phyloP scores from a whole-genome alignment of 352 stramenopile species.

The Phytophthora citricola region DNA sequence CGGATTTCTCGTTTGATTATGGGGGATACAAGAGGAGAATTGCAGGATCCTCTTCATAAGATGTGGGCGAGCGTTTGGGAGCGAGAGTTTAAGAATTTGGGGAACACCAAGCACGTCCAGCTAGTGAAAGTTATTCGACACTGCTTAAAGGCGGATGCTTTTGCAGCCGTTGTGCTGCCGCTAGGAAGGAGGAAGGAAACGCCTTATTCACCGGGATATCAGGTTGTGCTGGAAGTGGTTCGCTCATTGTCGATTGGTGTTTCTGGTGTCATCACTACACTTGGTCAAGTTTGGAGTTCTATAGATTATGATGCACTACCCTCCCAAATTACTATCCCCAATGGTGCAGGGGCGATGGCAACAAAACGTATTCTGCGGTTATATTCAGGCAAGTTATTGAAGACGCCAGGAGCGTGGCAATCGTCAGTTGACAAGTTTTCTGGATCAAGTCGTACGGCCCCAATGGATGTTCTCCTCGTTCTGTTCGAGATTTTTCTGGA shows the following conservation, averaged over 20 bases:
- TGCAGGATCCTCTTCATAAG: neutral
- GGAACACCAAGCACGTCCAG: slow-evolving; percentile 10
- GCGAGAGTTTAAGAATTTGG: slow-evolving; percentile 32
- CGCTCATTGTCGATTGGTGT: slow-evolving; percentile 16
- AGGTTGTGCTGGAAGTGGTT: slow-evolving; percentile 30
- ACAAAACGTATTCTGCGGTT: slow-evolving; percentile 28
- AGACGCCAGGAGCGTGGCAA: neutral
- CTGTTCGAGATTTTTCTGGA: slow-evolving; percentile 34
- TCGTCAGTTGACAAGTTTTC: neutral
- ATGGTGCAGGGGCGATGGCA: neutral
- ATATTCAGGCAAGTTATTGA: slow-evolving; percentile 39
- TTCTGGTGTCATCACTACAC: slow-evolving; percentile 21
- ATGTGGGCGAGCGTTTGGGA: slow-evolving; percentile 49
- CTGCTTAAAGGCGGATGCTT: slow-evolving; percentile 46
- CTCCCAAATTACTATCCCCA: neutral
- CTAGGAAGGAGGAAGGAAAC: neutral
- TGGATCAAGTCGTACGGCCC: neutral
- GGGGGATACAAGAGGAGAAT: neutral
- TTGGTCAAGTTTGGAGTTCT: slow-evolving; percentile 29
- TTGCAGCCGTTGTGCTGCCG: slow-evolving; percentile 19
- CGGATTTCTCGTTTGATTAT: slow-evolving; percentile 13
- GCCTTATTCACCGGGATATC: slow-evolving; percentile 36
- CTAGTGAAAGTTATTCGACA: slow-evolving; percentile 37
- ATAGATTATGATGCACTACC: neutral
- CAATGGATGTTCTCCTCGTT: slow-evolving; percentile 27